A percentile compares a stretch with the other conserved stretches of the same genome.
These are phyloP conservation scores for Peronospora belbahrii DNA, from an alignment of 352 stramenopile genomes.

Conservation along the genomic window DNA sequence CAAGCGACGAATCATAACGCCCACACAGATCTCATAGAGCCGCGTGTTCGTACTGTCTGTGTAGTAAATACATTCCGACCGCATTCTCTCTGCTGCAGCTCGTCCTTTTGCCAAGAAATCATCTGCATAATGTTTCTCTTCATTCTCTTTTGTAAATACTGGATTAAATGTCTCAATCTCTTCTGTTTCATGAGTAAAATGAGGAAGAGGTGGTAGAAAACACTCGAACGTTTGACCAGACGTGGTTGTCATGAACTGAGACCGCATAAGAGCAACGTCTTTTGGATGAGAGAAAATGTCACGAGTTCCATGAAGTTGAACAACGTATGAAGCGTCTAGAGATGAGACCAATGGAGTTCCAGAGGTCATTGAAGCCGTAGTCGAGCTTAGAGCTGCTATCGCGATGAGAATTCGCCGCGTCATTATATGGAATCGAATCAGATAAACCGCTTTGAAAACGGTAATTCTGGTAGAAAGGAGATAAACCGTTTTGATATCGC, in stretches of 20 bases:
- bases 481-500: no score
- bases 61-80: conserved; percentile 59
- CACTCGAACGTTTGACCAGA: conserved; percentile 67
- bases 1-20: conserved; percentile 48
- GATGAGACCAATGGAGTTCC: conserved; percentile 10
- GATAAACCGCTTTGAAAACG: conserved; percentile 5
- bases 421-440: conserved; percentile 11
- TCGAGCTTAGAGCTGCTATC: conserved; percentile 5
- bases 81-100: conserved; percentile 45
- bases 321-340: conserved; percentile 49
- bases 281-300: conserved; percentile 27
- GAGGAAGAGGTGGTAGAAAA: conserved; percentile 41
- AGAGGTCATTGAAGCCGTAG: conserved; percentile 1
- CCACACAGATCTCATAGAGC: conserved; percentile 65
- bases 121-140: conserved; percentile 1
- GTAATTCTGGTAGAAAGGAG: no score
- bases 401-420: conserved; percentile 13
- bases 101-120: conserved; percentile 45
- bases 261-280: conserved; percentile 18
- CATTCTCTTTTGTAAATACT: conserved; percentile 3
- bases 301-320: conserved; percentile 51
- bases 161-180: not conserved
- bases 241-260: conserved; percentile 56
- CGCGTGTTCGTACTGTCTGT: conserved; percentile 36
- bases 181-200: not conserved